These are phyloP conservation scores for Stenogyne calaminthoides DNA, from an alignment of 305 asterid species.

Conservation along the genomic window DNA sequence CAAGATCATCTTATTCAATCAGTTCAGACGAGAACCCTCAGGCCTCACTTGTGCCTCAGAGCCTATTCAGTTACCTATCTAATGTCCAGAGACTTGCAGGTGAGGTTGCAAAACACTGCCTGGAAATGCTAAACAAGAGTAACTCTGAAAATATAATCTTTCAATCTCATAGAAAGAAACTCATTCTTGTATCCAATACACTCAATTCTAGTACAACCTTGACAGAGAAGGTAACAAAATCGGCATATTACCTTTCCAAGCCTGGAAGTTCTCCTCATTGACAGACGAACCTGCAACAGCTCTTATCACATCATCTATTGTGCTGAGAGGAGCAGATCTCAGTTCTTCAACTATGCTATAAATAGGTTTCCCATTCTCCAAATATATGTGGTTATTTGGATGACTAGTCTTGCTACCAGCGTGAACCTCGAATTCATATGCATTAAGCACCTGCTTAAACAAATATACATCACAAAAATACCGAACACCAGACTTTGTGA, in stretches of 20 bases:
- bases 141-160: no score
- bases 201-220: slow-evolving; percentile 3
- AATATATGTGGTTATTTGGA: slow-evolving; percentile 87
- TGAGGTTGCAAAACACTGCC: slow-evolving; percentile 13
- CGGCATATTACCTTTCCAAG: slow-evolving; percentile 77
- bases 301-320: slow-evolving; percentile 69
- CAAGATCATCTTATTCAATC: slow-evolving; percentile 6
- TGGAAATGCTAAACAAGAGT: not conserved
- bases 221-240: slow-evolving; percentile 5
- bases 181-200: slow-evolving; percentile 2
- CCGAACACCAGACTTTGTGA: slow-evolving; percentile 16
- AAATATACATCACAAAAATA: slow-evolving; percentile 31
- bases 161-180: not conserved
- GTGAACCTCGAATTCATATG: slow-evolving; percentile 88
- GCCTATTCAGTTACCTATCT: not conserved
- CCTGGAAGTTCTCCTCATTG: slow-evolving; percentile 67
- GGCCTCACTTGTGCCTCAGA: slow-evolving; percentile 9
- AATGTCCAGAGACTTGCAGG: not conserved
- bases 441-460: slow-evolving; percentile 69
- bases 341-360: slow-evolving; percentile 73
- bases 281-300: slow-evolving; percentile 84
- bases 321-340: slow-evolving; percentile 68
- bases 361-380: slow-evolving; percentile 96
- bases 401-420: slow-evolving; percentile 89
- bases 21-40: slow-evolving; percentile 13